Percentiles rank a stretch among this genome's conserved stretches.
phyloP scores from a whole-genome alignment of 106 monocot species.

The Dioscorea alata region DNA sequence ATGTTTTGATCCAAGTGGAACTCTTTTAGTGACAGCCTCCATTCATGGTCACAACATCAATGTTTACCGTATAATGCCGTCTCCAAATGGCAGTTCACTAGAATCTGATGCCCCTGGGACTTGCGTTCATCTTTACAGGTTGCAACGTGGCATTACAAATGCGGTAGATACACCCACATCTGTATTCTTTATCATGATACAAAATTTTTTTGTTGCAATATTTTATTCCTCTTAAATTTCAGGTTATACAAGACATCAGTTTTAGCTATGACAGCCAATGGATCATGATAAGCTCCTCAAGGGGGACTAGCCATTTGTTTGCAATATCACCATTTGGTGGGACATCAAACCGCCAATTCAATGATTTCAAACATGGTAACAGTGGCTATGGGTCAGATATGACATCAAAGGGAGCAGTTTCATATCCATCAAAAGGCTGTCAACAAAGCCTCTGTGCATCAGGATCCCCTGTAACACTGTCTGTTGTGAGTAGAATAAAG shows the following conservation, averaged over 20 bases:
- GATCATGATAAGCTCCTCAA: conserved; percentile 94
- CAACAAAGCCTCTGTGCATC: conserved; percentile 27
- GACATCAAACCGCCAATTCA: conserved; percentile 15
- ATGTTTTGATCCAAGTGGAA: conserved; percentile 94
- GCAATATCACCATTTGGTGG: conserved; percentile 53
- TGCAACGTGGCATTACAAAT: conserved; percentile 96
- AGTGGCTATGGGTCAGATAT: conserved; percentile 17
- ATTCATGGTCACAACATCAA: conserved; percentile 87
- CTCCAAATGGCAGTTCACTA: conserved; percentile 24
- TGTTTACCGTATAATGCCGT: conserved; percentile 67
- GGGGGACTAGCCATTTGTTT: conserved; percentile 92
- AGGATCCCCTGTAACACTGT: conserved; percentile 55
- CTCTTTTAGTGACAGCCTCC: conserved; percentile 82
- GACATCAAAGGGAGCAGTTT: conserved; percentile 5
- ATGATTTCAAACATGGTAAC: conserved; percentile 14
- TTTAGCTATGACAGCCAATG: conserved; percentile 92
- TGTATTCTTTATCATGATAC: neutral
- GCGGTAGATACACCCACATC: conserved; percentile 43
- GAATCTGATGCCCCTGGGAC: conserved; percentile 38
- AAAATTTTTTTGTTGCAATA: neutral
- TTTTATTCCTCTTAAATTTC: neutral
- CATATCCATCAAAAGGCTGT: conserved; percentile 12
- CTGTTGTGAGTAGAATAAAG: conserved; percentile 78
- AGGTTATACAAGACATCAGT: conserved; percentile 95
- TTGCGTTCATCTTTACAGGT: conserved; percentile 74